Conservation (phyloP, 768 basidiomycete species). For the Lenzites betulinus region DNA sequence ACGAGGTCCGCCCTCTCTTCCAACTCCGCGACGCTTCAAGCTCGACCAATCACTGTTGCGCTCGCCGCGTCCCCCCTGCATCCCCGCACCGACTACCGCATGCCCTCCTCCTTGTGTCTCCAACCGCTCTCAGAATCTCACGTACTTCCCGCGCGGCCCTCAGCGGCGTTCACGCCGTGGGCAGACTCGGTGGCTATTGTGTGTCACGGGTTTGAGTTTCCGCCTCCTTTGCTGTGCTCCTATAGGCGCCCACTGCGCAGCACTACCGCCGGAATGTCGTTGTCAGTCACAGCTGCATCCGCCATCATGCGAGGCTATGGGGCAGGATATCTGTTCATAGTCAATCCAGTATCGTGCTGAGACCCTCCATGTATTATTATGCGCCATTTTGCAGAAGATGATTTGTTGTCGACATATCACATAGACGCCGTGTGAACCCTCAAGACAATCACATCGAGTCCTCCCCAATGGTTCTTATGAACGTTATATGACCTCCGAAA, state of each 20-base stretch:
- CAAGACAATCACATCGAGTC: too few species aligned
- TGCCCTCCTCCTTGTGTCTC: background rate
- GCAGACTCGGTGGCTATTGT: background rate
- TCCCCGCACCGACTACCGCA: background rate
- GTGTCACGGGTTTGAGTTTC: conserved; percentile 5
- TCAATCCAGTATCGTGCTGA: too few species aligned
- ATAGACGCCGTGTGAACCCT: too few species aligned
- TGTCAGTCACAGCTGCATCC: background rate
- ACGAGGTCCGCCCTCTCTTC: conserved; percentile 3
- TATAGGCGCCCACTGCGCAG: conserved; percentile 1
- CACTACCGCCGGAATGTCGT: background rate
- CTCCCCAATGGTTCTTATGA: too few species aligned
- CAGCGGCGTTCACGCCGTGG: background rate
- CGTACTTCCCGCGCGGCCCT: too few species aligned
- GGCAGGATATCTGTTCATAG: too few species aligned
- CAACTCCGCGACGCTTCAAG: conserved; percentile 18
- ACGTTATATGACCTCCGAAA: too few species aligned
- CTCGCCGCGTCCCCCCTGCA: background rate
- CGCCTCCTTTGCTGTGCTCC: conserved; percentile 11
- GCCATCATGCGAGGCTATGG: too few species aligned
- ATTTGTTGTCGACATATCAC: too few species aligned
- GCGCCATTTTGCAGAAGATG: too few species aligned
- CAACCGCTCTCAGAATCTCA: background rate
- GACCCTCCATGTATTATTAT: too few species aligned
- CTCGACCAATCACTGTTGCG: conserved; percentile 16